Conservation (phyloP, 192 early-diverging fungal species). For the Glomus cerebriforme region DNA sequence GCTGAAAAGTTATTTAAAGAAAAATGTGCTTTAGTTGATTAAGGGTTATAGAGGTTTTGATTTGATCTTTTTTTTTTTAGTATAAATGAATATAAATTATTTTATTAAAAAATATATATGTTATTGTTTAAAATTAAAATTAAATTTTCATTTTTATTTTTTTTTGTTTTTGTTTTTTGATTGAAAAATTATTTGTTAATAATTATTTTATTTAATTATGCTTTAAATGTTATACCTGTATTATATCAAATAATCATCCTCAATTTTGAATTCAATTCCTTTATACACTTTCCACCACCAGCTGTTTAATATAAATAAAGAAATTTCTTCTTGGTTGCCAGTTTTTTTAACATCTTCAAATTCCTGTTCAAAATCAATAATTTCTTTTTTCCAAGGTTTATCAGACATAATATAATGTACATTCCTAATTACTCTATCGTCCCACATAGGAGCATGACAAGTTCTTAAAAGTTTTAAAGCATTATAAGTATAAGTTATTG, state of each 20-base stretch:
- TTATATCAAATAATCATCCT: not conserved
- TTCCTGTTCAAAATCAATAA: not conserved
- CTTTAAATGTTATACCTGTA: no score
- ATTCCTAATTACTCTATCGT: constrained; percentile 37
- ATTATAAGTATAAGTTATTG: constrained; percentile 52
- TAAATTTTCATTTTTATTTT: no score
- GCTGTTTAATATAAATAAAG: constrained; percentile 27
- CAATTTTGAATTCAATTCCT: not conserved
- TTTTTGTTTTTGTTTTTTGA: no score
- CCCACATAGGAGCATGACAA: constrained; percentile 46
- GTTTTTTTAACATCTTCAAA: not conserved
- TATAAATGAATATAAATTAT: no score
- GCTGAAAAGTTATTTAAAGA: constrained; percentile 84
- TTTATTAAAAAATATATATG: no score
- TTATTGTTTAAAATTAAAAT: no score
- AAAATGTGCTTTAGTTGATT: constrained; percentile 51
- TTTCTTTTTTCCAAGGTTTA: constrained; percentile 47
- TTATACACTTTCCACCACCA: constrained; percentile 34
- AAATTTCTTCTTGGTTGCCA: not conserved
- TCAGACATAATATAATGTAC: constrained; percentile 47
- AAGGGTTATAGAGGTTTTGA: no score
- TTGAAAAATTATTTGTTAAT: no score
- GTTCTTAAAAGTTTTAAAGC: constrained; percentile 48
- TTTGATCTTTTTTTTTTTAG: no score
- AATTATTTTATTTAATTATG: no score